Percentiles rank a stretch among this genome's conserved stretches.
phyloP scores from a whole-genome alignment of 371 early-diverging fungal species.

The Apophysomyces elegans region DNA sequence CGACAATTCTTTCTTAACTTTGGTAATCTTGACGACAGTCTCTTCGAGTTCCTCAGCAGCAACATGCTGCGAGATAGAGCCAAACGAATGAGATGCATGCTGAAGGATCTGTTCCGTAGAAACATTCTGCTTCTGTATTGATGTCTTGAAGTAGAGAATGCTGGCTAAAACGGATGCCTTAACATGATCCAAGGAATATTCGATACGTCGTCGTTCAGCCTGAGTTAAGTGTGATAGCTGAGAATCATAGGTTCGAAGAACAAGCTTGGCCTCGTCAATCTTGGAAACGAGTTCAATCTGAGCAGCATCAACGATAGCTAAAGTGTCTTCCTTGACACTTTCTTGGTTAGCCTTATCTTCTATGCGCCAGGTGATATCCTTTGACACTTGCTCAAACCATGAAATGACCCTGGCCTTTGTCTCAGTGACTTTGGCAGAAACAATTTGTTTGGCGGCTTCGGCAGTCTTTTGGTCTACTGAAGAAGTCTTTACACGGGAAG shows the following conservation, averaged over 20 bases:
- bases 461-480: conserved; percentile 17
- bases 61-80: conserved; percentile 15
- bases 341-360: conserved; percentile 4
- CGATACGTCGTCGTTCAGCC: conserved; percentile 32
- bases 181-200: conserved; percentile 27
- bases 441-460: conserved; percentile 18
- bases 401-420: conserved; percentile 31
- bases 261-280: conserved; percentile 25
- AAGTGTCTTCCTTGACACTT: conserved; percentile 6
- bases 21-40: conserved; percentile 9
- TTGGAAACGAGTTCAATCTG: conserved; percentile 25
- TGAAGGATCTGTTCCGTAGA: conserved; percentile 18
- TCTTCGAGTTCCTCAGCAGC: conserved; percentile 2
- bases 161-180: conserved; percentile 26
- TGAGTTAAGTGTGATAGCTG: conserved; percentile 17
- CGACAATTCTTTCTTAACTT: not conserved
- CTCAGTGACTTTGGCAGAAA: conserved; percentile 23
- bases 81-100: conserved; percentile 24
- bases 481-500: conserved; percentile 1
- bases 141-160: conserved; percentile 14
- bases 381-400: conserved; percentile 8
- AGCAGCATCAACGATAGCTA: conserved; percentile 19
- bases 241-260: conserved; percentile 13
- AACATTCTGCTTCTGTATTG: conserved; percentile 14
- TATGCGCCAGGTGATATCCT: not conserved